Evolutionary conservation across 1,139 yeast species (phyloP), one percentile per base, ranked within the genome.

Genomic region (Zygosaccharomyces sapae): DNA sequence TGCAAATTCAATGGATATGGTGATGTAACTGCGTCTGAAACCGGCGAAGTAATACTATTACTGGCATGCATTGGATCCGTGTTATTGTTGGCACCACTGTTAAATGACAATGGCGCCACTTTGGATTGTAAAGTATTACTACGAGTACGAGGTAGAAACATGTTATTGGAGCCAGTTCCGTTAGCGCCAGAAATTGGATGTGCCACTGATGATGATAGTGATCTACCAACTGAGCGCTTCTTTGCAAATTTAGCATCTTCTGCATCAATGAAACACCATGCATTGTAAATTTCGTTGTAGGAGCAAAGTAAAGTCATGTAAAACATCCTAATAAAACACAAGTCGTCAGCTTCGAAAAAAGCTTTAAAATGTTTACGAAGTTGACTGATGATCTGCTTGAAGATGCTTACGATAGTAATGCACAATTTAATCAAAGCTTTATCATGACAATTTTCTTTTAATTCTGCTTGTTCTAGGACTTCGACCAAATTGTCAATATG

Each of bases 221-320:
- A 45, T 18, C 51, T 48, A n/a, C 44, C 42, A 18, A 44, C 19
- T 33, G 48, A 52, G 27, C 48, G 50, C 40, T 49, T 51, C 18
- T 47, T 52, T 6, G 47, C 34, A 3, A 46, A 39, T 30, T 36
- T 48, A 5, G 51, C 44, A 16, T 48, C 52, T 31, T 55, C 63
- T 3, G 82, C 79, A 0, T 72, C 67, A 25, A 84, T 60, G 0
- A 80, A 68, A 52, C 72, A 72, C 74, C 86, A 85, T 0, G 95
- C 85, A 62, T 87, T 86, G 55, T 76, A 75, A 41, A 89, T 69
- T 64, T 90, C 97, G 50, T 80, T 77, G 53, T 87, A 79, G 1
- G 94, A 77, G 13, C 94, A 88, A 62, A 77, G 80, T 9, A 87
- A 62, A 3, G 88, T 77, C 61, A 88, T 74, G 51, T 86, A 80